Percentiles rank a stretch among this genome's conserved stretches.
Conservation (phyloP, 352 stramenopile genomes). For the Pythium volutum region DNA sequence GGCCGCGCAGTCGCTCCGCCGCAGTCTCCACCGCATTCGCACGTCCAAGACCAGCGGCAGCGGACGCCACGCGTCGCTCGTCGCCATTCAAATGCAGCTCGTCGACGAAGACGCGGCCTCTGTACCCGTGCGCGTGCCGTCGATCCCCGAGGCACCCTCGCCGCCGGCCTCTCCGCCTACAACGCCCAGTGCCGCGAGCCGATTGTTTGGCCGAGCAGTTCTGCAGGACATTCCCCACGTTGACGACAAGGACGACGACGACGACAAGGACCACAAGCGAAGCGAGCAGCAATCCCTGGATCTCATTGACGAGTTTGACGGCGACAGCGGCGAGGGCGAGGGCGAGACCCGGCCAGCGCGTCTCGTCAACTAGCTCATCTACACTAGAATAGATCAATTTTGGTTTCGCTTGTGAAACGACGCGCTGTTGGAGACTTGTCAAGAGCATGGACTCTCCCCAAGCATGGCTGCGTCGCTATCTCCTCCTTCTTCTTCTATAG, state of each 20-base stretch:
- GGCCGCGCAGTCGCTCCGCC: conserved; percentile 46
- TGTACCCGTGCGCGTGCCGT: background rate
- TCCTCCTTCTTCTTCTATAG: background rate
- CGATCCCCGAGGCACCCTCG: background rate
- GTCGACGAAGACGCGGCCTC: background rate
- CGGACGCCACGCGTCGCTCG: background rate
- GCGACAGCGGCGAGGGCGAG: background rate
- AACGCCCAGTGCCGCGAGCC: background rate
- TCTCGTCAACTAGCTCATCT: background rate
- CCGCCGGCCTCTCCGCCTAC: no score
- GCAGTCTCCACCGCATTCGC: conserved; percentile 43
- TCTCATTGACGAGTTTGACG: conserved; percentile 25
- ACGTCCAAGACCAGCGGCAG: conserved; percentile 20
- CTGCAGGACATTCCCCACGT: background rate
- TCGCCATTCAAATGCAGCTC: background rate
- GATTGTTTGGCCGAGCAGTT: conserved; percentile 5
- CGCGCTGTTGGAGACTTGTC: background rate
- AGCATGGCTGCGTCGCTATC: background rate
- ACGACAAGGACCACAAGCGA: background rate
- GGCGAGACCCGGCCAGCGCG: conserved; percentile 1
- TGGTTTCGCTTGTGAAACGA: conserved; percentile 1
- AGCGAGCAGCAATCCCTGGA: conserved; percentile 21
- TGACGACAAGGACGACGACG: background rate
- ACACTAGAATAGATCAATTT: background rate
- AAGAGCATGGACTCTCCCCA: background rate